Evolutionary conservation across 306 rosid genomes (phyloP).

Genomic region (Sechiopsis laciniata): DNA sequence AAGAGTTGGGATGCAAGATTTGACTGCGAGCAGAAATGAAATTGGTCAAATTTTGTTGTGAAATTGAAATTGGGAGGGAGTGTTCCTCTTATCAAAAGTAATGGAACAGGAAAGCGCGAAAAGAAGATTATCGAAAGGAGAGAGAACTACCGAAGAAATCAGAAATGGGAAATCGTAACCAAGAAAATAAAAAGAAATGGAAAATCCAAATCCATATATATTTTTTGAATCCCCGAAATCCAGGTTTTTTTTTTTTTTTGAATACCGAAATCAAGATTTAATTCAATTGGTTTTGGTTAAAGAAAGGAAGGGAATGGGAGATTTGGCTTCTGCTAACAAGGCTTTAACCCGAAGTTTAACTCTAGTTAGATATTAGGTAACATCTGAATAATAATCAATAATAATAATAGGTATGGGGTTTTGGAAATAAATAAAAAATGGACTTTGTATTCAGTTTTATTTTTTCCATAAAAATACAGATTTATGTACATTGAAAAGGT

Average conservation of each 20-base stretch:
- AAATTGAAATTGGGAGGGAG: not conserved
- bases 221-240: no score
- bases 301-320: not conserved
- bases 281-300: not conserved
- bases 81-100: not conserved
- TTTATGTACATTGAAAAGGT: no score
- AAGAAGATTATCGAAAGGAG: not conserved
- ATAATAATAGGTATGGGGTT: no score
- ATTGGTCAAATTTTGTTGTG: not conserved
- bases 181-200: no score
- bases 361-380: no score
- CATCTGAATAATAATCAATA: no score
- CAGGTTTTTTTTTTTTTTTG: not conserved
- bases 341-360: not conserved
- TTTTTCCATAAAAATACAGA: no score
- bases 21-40: not conserved
- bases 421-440: no score
- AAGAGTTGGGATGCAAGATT: not conserved
- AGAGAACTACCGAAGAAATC: not conserved
- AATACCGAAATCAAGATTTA: no score
- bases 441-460: no score
- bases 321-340: not conserved
- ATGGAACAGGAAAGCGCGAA: conserved; percentile 15
- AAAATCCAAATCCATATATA: not conserved
- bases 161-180: not conserved